A percentile compares a stretch with the other conserved stretches of the same genome.
phyloP scores from a whole-genome alignment of 1,284 basidiomycete genomes.

The Pholiota adiposa region DNA sequence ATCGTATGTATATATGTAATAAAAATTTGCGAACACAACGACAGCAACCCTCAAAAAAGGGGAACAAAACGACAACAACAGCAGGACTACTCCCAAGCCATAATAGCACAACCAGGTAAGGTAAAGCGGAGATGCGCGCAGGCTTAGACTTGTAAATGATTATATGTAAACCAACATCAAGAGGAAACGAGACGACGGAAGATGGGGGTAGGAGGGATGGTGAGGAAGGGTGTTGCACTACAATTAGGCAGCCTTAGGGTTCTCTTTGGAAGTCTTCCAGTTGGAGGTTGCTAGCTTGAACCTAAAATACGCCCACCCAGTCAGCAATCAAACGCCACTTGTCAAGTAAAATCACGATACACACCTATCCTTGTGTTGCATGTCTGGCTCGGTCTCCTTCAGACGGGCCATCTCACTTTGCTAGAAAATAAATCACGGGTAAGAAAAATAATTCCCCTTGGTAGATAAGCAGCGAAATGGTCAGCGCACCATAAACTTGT shows the following conservation, averaged over 20 bases:
- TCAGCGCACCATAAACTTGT: conserved; percentile 70
- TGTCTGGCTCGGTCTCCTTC: conserved; percentile 71
- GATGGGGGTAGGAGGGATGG: conserved; percentile 10
- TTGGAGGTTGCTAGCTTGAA: conserved; percentile 77
- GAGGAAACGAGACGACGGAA: neutral
- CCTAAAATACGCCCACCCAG: conserved; percentile 37
- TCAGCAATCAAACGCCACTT: neutral
- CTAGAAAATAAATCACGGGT: conserved; percentile 28
- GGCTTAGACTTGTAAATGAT: conserved; percentile 8
- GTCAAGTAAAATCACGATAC: conserved; percentile 23
- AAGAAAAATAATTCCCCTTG: conserved; percentile 7
- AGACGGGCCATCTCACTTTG: conserved; percentile 74
- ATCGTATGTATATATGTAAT: conserved; percentile 29
- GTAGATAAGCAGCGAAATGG: neutral
- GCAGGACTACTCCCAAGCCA: conserved; percentile 18
- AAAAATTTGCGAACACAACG: conserved; percentile 24
- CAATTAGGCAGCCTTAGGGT: conserved; percentile 49
- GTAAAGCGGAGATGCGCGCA: conserved; percentile 17
- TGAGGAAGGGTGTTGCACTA: neutral
- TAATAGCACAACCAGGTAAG: conserved; percentile 26
- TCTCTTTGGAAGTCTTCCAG: conserved; percentile 77
- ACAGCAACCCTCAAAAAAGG: conserved; percentile 21
- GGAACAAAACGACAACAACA: conserved; percentile 23
- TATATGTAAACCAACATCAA: neutral
- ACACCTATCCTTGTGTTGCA: conserved; percentile 74